A percentile compares a stretch with the other conserved stretches of the same genome.
Evolutionary conservation across 495 filamentous ascomycete species (phyloP).

Genomic region (Neurospora sp.): DNA sequence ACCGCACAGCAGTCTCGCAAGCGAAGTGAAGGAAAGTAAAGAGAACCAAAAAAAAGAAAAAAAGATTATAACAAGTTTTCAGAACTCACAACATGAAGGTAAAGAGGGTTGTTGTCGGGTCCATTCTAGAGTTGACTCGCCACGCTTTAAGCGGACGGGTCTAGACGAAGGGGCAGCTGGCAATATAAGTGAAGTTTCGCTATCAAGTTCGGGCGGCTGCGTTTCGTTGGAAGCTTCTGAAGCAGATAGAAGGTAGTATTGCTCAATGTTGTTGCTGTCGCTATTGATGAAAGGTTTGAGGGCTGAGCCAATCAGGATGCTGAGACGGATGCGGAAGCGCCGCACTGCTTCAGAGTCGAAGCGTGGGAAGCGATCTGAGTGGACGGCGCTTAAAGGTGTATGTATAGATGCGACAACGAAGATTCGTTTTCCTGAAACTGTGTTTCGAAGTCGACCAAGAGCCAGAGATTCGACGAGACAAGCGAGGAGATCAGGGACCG

Average conservation of each 20-base stretch:
- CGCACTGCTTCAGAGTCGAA: conserved; percentile 16
- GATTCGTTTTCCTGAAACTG: conserved; percentile 11
- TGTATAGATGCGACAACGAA: conserved; percentile 15
- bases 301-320: conserved; percentile 19
- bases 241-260: conserved; percentile 1
- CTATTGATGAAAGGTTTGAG: conserved; percentile 11
- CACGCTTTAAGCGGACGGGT: conserved; percentile 15
- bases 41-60: conserved; percentile 38
- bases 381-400: conserved; percentile 25
- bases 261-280: conserved; percentile 2
- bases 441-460: neutral
- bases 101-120: conserved; percentile 61
- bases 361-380: conserved; percentile 11
- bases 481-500: neutral
- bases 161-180: conserved; percentile 4
- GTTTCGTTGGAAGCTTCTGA: conserved; percentile 3
- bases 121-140: conserved; percentile 29
- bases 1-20: conserved; percentile 4
- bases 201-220: conserved; percentile 4
- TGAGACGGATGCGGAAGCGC: conserved; percentile 21
- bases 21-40: conserved; percentile 10
- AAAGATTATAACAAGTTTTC: conserved; percentile 14
- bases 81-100: conserved; percentile 62
- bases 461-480: conserved; percentile 1
- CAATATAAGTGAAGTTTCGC: conserved; percentile 17